Percentiles rank a stretch among this genome's conserved stretches.
Conservation (phyloP, 805 yeast species). For the Schwanniomyces occidentalis region DNA sequence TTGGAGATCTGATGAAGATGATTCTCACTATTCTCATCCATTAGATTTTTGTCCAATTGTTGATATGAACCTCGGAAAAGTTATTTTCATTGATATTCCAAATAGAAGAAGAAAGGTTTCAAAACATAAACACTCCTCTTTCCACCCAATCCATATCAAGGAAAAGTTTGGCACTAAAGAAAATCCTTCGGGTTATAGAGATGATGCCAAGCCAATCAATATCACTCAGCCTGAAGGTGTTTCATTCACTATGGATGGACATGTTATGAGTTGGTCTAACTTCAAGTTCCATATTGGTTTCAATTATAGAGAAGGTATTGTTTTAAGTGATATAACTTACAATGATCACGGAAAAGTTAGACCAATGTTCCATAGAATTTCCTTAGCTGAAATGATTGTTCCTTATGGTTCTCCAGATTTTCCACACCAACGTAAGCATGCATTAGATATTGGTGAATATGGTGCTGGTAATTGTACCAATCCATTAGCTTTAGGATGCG, state of each 20-base stretch:
- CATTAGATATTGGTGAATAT: slow-evolving; percentile 83
- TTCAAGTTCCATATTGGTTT: slow-evolving; percentile 78
- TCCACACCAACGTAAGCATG: slow-evolving; percentile 85
- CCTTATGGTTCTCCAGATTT: slow-evolving; percentile 79
- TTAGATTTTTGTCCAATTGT: slow-evolving; percentile 82
- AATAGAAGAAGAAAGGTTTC: slow-evolving; percentile 70
- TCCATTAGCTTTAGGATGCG: slow-evolving; percentile 77
- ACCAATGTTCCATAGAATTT: slow-evolving; percentile 76
- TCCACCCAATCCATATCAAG: slow-evolving; percentile 63
- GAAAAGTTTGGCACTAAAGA: slow-evolving; percentile 55
- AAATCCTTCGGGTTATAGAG: slow-evolving; percentile 54
- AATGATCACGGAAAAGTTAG: slow-evolving; percentile 74
- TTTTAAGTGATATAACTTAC: slow-evolving; percentile 68
- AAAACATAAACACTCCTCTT: slow-evolving; percentile 66
- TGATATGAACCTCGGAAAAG: slow-evolving; percentile 68
- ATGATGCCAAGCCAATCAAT: slow-evolving; percentile 63
- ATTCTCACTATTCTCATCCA: slow-evolving; percentile 73
- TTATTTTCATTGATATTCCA: slow-evolving; percentile 75
- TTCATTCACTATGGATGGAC: slow-evolving; percentile 69
- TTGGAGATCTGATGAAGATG: slow-evolving; percentile 75
- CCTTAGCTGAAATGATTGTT: slow-evolving; percentile 80
- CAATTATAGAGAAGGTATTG: slow-evolving; percentile 85
- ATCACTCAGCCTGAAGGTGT: slow-evolving; percentile 83
- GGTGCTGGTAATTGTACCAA: slow-evolving; percentile 88
- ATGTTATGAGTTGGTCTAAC: slow-evolving; percentile 75